A percentile compares a stretch with the other conserved stretches of the same genome.
Conservation (phyloP, 2,329 filamentous ascomycete genomes). For the Aulographum hederae region DNA sequence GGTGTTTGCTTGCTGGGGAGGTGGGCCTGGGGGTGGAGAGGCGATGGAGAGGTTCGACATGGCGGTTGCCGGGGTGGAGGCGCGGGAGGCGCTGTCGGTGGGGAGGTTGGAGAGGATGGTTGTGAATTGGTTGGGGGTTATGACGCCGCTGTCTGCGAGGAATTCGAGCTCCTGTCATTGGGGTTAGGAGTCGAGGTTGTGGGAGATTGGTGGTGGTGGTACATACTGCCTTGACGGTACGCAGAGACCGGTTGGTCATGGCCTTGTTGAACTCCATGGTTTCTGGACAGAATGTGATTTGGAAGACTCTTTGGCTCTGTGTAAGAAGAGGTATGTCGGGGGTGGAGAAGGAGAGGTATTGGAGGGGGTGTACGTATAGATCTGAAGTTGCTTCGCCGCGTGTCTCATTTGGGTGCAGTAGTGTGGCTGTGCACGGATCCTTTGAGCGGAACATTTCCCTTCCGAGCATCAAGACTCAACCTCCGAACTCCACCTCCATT, state of each 20-base stretch:
- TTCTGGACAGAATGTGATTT: no score
- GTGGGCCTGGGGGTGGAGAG: neutral
- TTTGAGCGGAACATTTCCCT: no score
- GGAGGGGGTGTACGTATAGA: no score
- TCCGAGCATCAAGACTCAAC: no score
- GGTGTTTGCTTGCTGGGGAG: constrained; percentile 9
- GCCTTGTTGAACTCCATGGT: constrained; percentile 31
- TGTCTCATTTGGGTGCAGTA: no score
- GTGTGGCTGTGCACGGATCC: no score
- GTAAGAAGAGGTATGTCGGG: no score
- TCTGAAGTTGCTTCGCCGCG: no score
- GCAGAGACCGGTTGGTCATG: constrained; percentile 67
- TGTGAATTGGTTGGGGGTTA: constrained; percentile 58
- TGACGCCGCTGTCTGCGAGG: constrained; percentile 65
- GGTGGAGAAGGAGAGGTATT: no score
- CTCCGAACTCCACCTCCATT: no score
- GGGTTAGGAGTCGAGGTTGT: constrained; percentile 1
- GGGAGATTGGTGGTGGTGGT: neutral
- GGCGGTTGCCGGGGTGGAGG: constrained; percentile 14
- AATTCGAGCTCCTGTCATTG: constrained; percentile 64
- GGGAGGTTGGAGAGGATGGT: constrained; percentile 60
- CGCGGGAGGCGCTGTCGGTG: constrained; percentile 39
- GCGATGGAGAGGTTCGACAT: constrained; percentile 15
- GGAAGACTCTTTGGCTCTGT: no score
- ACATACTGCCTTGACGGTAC: constrained; percentile 68